Percentiles rank a stretch among this genome's conserved stretches.
phyloP scores from a whole-genome alignment of 2,329 filamentous ascomycete species.

The Colletotrichum graminicola region DNA sequence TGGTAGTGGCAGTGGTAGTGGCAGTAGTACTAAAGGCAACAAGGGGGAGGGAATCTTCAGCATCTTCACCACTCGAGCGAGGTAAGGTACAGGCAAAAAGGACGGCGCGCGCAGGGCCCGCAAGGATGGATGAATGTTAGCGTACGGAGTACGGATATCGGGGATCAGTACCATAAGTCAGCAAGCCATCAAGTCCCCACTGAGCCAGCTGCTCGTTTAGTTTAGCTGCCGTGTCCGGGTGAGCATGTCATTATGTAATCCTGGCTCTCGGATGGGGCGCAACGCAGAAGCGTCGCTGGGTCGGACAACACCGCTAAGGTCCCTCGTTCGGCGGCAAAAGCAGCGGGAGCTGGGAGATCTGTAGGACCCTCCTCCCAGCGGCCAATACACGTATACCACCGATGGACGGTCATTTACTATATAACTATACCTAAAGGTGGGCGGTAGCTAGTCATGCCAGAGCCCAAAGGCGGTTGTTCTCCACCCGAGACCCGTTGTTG shows the following conservation, averaged over 20 bases:
- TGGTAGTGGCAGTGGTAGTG: too few relatives aligned
- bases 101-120: not conserved
- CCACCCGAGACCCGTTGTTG: not conserved
- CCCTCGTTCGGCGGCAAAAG: not conserved
- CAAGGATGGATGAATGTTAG: slow-evolving; percentile 16
- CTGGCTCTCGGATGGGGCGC: not conserved
- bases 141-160: too few relatives aligned
- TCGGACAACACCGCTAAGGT: not conserved
- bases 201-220: not conserved
- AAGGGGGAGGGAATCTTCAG: not conserved
- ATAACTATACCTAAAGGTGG: not conserved
- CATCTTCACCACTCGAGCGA: not conserved
- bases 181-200: not conserved
- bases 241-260: not conserved
- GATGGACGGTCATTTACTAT: too few relatives aligned
- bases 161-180: not conserved
- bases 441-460: not conserved
- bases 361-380: too few relatives aligned
- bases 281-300: too few relatives aligned
- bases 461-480: not conserved
- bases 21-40: not conserved
- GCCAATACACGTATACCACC: too few relatives aligned
- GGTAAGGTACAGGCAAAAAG: not conserved
- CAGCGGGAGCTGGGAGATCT: too few relatives aligned
- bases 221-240: not conserved